Percentiles rank a stretch among this genome's conserved stretches.
These are phyloP conservation scores for Amanita inopinata DNA, from an alignment of 768 basidiomycete genomes.

Conservation along the genomic window DNA sequence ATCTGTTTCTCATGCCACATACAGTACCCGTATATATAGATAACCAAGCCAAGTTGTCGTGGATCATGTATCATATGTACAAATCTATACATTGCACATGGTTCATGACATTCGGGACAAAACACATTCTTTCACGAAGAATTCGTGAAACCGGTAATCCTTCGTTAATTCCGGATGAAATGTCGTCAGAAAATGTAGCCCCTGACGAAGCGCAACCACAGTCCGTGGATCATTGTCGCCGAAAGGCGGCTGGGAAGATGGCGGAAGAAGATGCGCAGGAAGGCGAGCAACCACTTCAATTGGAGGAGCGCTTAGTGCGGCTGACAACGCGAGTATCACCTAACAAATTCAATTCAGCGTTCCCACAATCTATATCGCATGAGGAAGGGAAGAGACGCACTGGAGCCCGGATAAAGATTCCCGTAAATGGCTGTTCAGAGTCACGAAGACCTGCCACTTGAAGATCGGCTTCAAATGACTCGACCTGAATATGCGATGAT, in stretches of 20 bases:
- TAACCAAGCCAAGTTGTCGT: no score
- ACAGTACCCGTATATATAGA: no score
- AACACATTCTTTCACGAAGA: conserved; percentile 75
- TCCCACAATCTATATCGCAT: not conserved
- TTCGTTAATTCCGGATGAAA: conserved; percentile 92
- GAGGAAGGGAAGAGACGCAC: conserved; percentile 28
- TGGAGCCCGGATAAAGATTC: conserved; percentile 92
- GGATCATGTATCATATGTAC: no score
- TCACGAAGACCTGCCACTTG: conserved; percentile 53
- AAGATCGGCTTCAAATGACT: conserved; percentile 83
- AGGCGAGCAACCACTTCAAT: conserved; percentile 19
- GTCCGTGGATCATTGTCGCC: conserved; percentile 47
- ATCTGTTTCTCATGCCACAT: no score
- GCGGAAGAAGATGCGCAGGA: conserved; percentile 21
- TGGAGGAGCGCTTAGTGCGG: conserved; percentile 39
- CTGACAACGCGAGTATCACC: conserved; percentile 52
- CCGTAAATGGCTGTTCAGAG: conserved; percentile 55
- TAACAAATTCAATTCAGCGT: no score
- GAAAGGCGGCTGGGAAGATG: conserved; percentile 30
- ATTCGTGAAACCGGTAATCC: conserved; percentile 86
- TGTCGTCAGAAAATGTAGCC: conserved; percentile 74
- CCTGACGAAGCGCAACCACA: conserved; percentile 81
- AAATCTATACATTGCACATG: no score
- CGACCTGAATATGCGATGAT: conserved; percentile 41
- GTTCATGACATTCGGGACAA: conserved; percentile 15